These are phyloP conservation scores for Penicillium palitans DNA, from an alignment of 2,329 filamentous ascomycete species.

Conservation along the genomic window DNA sequence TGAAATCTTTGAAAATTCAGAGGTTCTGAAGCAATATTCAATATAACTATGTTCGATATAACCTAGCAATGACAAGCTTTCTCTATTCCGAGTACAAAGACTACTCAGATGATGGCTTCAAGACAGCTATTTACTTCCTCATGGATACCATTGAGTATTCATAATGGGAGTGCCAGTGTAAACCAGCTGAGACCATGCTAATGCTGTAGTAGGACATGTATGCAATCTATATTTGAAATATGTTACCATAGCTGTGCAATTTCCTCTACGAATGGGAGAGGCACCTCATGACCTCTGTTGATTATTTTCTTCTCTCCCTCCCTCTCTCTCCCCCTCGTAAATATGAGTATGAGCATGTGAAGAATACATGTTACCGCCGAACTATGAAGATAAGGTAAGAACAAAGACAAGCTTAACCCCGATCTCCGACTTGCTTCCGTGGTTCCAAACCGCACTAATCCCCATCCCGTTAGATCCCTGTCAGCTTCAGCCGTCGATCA, in stretches of 20 bases:
- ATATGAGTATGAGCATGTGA: no score
- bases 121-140: not conserved
- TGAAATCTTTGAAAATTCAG: not conserved
- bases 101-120: not conserved
- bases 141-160: not conserved
- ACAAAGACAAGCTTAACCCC: slow-evolving; percentile 4
- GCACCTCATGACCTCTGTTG: not conserved
- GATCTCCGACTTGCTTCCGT: slow-evolving; percentile 1
- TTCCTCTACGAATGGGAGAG: not conserved
- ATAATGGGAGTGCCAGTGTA: not conserved
- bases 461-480: not conserved
- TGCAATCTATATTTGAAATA: not conserved
- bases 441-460: not conserved
- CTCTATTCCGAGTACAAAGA: not conserved
- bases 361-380: no score
- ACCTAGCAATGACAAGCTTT: not conserved
- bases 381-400: no score
- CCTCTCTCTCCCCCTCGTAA: no score
- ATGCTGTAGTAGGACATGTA: not conserved
- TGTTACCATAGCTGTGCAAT: not conserved
- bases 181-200: not conserved
- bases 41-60: not conserved
- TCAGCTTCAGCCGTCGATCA: slow-evolving; percentile 2
- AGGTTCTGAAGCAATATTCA: not conserved
- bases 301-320: not conserved